These are phyloP conservation scores for Syzygium aromaticum DNA, from an alignment of 345 rosid species.

Conservation along the genomic window DNA sequence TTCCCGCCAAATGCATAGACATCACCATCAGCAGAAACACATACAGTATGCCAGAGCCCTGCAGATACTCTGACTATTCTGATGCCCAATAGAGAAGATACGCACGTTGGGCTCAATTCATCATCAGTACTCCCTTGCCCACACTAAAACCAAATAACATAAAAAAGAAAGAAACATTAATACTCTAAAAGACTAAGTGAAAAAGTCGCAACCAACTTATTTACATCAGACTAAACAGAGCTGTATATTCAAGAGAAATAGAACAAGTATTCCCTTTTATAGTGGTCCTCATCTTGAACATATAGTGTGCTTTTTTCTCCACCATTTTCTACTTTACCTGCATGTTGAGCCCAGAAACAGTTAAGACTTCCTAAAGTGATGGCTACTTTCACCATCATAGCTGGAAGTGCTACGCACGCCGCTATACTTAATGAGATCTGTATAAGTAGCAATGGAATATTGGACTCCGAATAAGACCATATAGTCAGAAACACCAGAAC, in stretches of 20 bases:
- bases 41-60: slow-evolving; percentile 94
- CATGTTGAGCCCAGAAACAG: slow-evolving; percentile 31
- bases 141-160: slow-evolving; percentile 46
- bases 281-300: slow-evolving; percentile 48
- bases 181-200: background rate
- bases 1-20: slow-evolving; percentile 94
- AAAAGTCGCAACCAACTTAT: background rate
- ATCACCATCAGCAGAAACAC: slow-evolving; percentile 83
- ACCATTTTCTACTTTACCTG: slow-evolving; percentile 62
- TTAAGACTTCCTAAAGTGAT: slow-evolving; percentile 5
- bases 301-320: slow-evolving; percentile 42
- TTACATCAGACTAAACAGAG: background rate
- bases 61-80: slow-evolving; percentile 67
- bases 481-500: background rate
- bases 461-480: background rate
- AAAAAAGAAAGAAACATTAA: slow-evolving; percentile 3
- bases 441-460: background rate
- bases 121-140: slow-evolving; percentile 98
- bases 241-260: slow-evolving; percentile 8
- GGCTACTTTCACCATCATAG: background rate
- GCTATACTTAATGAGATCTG: background rate
- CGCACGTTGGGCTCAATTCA: slow-evolving; percentile 80
- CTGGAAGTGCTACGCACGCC: background rate
- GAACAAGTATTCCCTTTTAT: slow-evolving; percentile 22
- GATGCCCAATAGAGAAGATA: slow-evolving; percentile 82